These are phyloP conservation scores for Acanthamoeba healyi DNA, from an alignment of 208 protist species.

Conservation along the genomic window DNA sequence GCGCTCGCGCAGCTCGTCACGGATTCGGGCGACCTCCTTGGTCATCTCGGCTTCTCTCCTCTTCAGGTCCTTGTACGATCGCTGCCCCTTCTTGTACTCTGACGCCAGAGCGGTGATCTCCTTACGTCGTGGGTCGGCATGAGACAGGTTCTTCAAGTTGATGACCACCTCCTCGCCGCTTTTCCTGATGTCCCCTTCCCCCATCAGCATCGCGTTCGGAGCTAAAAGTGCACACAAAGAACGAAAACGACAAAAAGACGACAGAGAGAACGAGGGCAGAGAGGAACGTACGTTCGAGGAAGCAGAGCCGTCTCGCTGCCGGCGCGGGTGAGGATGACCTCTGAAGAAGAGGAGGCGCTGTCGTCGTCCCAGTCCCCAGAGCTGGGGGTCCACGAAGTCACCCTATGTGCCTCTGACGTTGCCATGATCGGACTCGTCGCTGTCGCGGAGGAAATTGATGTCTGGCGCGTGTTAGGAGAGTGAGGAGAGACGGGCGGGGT, in stretches of 20 bases:
- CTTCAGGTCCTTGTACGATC: slow-evolving; percentile 4
- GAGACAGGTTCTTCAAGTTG: neutral
- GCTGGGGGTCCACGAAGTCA: neutral
- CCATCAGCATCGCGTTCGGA: too few species aligned
- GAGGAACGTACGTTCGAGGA: slow-evolving; percentile 3
- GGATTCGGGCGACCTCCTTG: neutral
- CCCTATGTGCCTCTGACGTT: neutral
- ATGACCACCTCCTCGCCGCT: slow-evolving; percentile 8
- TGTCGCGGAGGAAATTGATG: too few species aligned
- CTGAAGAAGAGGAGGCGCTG: slow-evolving; percentile 18
- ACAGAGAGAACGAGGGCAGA: too few species aligned
- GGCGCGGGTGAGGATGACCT: neutral
- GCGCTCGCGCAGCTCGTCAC: neutral
- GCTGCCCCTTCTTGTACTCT: neutral
- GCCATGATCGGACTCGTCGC: neutral
- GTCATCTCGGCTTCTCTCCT: neutral
- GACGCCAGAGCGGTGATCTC: neutral
- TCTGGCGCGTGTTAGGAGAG: too few species aligned
- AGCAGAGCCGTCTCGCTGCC: neutral
- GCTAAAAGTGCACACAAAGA: neutral
- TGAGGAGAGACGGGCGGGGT: too few species aligned
- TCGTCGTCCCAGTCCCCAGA: slow-evolving; percentile 45
- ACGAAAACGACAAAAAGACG: neutral
- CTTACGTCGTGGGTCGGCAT: neutral
- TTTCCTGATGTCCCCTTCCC: too few species aligned